Base-by-base conservation (phyloP, 768 basidiomycete genomes). In the Boletus edulis region DNA sequence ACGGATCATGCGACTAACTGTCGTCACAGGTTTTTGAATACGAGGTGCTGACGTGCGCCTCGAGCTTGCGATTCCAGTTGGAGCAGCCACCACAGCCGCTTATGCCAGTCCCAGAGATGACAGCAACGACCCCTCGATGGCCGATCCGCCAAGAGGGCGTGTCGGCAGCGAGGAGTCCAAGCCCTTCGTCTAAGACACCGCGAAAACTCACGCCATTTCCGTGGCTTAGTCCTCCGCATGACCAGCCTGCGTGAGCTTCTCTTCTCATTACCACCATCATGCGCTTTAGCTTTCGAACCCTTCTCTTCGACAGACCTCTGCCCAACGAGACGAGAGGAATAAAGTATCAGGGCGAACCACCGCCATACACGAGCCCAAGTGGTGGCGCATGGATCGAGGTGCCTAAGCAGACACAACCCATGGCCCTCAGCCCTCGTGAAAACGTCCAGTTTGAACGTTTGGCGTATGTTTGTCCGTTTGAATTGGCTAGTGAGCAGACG, bases 41-140 rank as follows among this genome's bases (percentile, higher is more conserved):
- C 43, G 65, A 67, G 24, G 66, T 67, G 4, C 45, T 67, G n/a
- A 51, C 57, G 11, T 67, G 56, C 10, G 54, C 51, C 37, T 55
- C 60, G 38, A 59, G 27, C 31, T 20, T 67, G 52, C 61, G 58
- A 32, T 66, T 67, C 44, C 41, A 43, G 6, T 18, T 67, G 0
- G 49, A 49, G 29, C 29, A 29, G 15, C 0, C 46, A 17, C 34
- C 54, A 18, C 43, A 39, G 4, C 13, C 54, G 2, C 15, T n/a
- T n/a, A 17, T 35, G 12, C 35, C 52, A 2, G 24, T 12, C 1
- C n/a, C 18, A 3, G 51, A 51, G 39, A 14, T 39, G 2, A 32
- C 17, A 11, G n/a, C 12, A 17, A 10, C 42, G 24, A 51, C 51
- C 13, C 46, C 41, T 4, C 49, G 39, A n/a, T 44, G 15, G 31